These are phyloP conservation scores for Bretziella fagacearum DNA, from an alignment of 2,329 filamentous ascomycete species.

Conservation along the genomic window DNA sequence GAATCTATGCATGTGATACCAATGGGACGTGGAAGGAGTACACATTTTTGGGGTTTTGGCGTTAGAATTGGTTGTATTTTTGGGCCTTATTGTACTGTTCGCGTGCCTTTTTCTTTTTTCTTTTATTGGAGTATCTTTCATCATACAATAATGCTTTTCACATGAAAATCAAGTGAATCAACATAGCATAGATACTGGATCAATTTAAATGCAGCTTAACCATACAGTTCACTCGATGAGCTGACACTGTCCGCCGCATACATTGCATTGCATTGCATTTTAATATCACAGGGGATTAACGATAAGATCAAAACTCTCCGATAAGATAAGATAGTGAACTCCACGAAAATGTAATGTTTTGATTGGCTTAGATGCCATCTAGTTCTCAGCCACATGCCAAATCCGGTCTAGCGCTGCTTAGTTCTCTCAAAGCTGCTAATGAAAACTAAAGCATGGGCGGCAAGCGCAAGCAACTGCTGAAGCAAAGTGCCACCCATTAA, in stretches of 20 bases:
- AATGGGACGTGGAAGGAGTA: neutral
- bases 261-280: too few relatives aligned
- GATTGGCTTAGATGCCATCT: neutral
- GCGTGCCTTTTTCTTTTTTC: too few relatives aligned
- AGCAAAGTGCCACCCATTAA: neutral
- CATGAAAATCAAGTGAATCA: too few relatives aligned
- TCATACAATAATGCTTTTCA: too few relatives aligned
- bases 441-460: neutral
- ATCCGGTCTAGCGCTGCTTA: conserved; percentile 1
- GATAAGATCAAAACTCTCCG: neutral
- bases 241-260: too few relatives aligned
- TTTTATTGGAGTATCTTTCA: too few relatives aligned
- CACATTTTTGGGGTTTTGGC: neutral
- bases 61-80: neutral
- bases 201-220: too few relatives aligned
- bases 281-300: too few relatives aligned
- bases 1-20: neutral
- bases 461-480: too few relatives aligned
- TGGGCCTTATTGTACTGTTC: too few relatives aligned
- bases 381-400: neutral
- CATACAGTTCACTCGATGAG: too few relatives aligned
- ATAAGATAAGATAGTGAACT: neutral
- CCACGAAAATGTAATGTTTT: neutral
- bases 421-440: neutral
- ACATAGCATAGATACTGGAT: too few relatives aligned